Evolutionary conservation across 148 eudicot species (phyloP), one percentile per base, ranked within the genome.

Genomic region (Chenopodium formosanum): DNA sequence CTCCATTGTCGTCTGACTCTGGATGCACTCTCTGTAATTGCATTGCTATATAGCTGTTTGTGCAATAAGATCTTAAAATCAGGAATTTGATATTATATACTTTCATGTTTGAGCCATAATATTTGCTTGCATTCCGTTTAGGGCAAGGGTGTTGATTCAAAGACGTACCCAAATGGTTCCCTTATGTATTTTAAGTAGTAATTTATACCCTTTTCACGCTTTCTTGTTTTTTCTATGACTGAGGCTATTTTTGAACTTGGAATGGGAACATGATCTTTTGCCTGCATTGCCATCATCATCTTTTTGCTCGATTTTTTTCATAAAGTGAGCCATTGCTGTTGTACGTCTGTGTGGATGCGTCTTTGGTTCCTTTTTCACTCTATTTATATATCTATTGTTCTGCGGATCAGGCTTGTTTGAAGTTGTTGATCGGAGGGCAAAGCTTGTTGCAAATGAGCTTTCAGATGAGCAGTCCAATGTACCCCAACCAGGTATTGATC

Each of bases 371-470:
- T 20, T 53, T 64, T 70, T 34, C 37, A 75, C 56, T 78, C 16
- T 50, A 25, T 53, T 34, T 75, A 22, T 31, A 31, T 23, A 20
- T 31, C 25, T 40, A 47, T 44, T 74, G 53, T 67, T 73, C 31
- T 78, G 73, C 27, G 19, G n/a, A 73, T 74, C 86, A 96, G 99
- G 92, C 87, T 88, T 96, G 89, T 96, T 96, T 79, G 99, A 96
- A 86, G 98, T 92, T 72, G 99, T 96, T 64, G 99, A 96, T 83
- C 89, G 97, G 67, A 94, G 93, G 88, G 99, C 98, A 73, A 96
- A 96, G 89, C 93, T 92, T 84, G 99, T 87, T 27, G 99, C 88
- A 76, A 92, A 91, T 70, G 98, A 95, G 75, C 85, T 92, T 74
- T 60, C 92, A 81, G 98, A 96, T 68, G 99, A 96, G 85, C 92